A percentile compares a stretch with the other conserved stretches of the same genome.
phyloP scores from a whole-genome alignment of 2,329 filamentous ascomycete species.

The Myriosclerotinia curreyana region DNA sequence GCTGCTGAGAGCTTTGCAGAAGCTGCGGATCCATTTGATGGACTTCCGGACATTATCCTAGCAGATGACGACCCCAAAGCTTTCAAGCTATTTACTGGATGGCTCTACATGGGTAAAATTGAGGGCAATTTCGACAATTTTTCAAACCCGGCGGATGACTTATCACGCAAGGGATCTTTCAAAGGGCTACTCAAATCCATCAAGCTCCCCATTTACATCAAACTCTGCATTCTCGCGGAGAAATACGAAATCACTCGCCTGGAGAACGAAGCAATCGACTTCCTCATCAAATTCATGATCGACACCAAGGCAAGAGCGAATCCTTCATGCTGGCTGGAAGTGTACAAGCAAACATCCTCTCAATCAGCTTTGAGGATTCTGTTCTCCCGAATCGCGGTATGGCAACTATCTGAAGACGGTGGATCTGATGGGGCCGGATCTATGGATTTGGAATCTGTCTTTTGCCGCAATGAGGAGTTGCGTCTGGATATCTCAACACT shows the following conservation, averaged over 20 bases:
- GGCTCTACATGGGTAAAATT: background rate
- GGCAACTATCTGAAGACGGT: constrained; percentile 1
- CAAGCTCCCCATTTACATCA: background rate
- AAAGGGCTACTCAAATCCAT: background rate
- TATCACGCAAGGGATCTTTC: background rate
- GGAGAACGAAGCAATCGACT: background rate
- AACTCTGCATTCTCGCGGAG: background rate
- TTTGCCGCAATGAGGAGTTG: background rate
- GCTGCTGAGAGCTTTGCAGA: background rate
- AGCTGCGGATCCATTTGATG: background rate
- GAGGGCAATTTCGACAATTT: background rate
- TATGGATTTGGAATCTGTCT: background rate
- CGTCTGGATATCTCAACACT: background rate
- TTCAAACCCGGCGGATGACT: background rate
- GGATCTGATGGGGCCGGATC: background rate
- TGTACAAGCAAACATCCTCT: background rate
- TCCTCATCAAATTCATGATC: constrained; percentile 6
- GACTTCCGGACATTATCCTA: background rate
- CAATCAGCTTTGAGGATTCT: background rate
- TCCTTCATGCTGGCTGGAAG: constrained; percentile 11
- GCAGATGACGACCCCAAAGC: background rate
- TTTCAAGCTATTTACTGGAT: background rate
- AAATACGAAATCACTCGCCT: background rate
- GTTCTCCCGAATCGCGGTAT: background rate
- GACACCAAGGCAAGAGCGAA: constrained; percentile 4